These are phyloP conservation scores for Bifiguratus adelaidae DNA, from an alignment of 192 early-diverging fungal species.

Conservation along the genomic window DNA sequence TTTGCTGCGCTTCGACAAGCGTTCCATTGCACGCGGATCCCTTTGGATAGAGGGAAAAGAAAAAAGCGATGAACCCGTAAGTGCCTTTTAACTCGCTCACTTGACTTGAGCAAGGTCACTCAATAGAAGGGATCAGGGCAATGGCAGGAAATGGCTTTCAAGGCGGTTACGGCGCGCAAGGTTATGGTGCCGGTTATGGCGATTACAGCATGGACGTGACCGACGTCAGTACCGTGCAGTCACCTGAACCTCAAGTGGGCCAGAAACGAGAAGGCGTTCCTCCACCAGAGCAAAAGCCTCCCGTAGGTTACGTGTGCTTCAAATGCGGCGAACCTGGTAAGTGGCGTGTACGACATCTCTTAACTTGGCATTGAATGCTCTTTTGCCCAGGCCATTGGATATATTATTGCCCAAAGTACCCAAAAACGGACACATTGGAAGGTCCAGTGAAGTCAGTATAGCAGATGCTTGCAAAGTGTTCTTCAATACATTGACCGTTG, in stretches of 20 bases:
- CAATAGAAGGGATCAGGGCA: too few species aligned
- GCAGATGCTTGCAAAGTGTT: background rate
- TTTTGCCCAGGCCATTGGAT: conserved; percentile 23
- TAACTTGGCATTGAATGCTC: background rate
- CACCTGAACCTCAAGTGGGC: background rate
- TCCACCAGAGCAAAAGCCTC: conserved; percentile 58
- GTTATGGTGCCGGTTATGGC: too few species aligned
- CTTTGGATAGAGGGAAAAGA: too few species aligned
- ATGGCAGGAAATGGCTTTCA: too few species aligned
- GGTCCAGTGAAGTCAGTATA: background rate
- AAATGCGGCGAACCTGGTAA: conserved; percentile 22
- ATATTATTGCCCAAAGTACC: conserved; percentile 28
- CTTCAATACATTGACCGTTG: background rate
- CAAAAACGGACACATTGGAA: conserved; percentile 14
- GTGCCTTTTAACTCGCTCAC: too few species aligned
- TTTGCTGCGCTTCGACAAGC: too few species aligned
- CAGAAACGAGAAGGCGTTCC: conserved; percentile 25
- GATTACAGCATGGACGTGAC: background rate
- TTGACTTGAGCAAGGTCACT: too few species aligned
- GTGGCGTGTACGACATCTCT: background rate
- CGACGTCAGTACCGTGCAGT: background rate
- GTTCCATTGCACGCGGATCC: too few species aligned
- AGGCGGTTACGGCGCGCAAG: too few species aligned
- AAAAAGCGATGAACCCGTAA: too few species aligned
- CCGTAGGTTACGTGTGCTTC: conserved; percentile 14